Base-by-base conservation (phyloP, 176 grass and related monocot species). In the maize (Zea mays) region DNA sequence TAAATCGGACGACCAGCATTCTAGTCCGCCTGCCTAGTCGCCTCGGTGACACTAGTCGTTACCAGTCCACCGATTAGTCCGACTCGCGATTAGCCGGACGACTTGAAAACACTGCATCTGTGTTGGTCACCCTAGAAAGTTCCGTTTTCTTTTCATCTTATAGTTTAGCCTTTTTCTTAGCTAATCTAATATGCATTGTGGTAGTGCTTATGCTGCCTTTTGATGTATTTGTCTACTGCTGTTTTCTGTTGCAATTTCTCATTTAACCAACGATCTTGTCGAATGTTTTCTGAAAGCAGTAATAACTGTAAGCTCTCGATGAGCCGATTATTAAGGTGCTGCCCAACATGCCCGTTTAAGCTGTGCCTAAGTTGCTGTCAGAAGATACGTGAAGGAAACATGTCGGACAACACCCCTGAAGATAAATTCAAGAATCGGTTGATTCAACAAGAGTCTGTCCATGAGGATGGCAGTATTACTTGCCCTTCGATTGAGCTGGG, bases 351-450 rank as follows among this genome's bases (percentile, higher is more conserved):
- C 79, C 83, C 92, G 11, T 93, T 84, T 59, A 92, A 92, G 79
- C 68, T 99, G 27, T 97, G 94, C 85, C 68, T 97, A 86, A 88
- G 79, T 71, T 97, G 94, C 82, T 92, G 91, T 78, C 80, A 93
- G 68, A 92, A 84, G 82, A 81, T 94, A 62, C 80, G 89, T 1
- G 88, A 90, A 42, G 87, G 81, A 72, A 91, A 49, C 37, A 58
- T 79, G 51, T 62, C 39, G 2, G 82, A 86, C 8, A 82, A 58
- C 39, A 76, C 72, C 39, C 76, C 88, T 37, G 85, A 90, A 81
- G 82, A 89, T 17, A 89, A 89, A 71, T 89, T 89, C 65, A 52
- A 68, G 15, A 71, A 75, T n/a, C 51, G 66, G 9, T 51, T 88
- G 78, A 69, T 90, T 72, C 88, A 88, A 73, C 81, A 87, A 72